phyloP scores from a whole-genome alignment of 2,329 filamentous ascomycete species.

The Fonsecaea pedrosoi region DNA sequence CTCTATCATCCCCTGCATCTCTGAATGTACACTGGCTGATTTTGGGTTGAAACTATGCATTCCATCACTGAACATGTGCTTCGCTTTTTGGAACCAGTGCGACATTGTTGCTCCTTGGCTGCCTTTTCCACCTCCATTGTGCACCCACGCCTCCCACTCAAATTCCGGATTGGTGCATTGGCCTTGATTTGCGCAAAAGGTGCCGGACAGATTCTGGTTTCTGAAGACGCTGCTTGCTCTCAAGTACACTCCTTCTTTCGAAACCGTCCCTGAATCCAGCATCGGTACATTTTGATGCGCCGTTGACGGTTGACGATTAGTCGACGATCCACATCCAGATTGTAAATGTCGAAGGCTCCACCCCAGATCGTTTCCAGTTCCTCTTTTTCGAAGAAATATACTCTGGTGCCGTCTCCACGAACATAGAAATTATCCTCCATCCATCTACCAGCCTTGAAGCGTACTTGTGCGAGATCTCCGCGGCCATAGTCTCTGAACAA shows the following conservation, averaged over 20 bases:
- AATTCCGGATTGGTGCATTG: constrained; percentile 3
- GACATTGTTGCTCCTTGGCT: not conserved
- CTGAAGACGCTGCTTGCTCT: not conserved
- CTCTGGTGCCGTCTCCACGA: constrained; percentile 89
- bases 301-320: constrained; percentile 90
- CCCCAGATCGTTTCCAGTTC: constrained; percentile 83
- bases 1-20: constrained; percentile 2
- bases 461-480: constrained; percentile 92
- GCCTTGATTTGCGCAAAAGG: not conserved
- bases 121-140: constrained; percentile 5
- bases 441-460: constrained; percentile 94
- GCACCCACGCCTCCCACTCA: not conserved
- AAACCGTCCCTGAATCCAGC: constrained; percentile 69
- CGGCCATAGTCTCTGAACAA: constrained; percentile 96
- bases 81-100: not conserved
- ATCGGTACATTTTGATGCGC: constrained; percentile 97
- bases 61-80: constrained; percentile 9
- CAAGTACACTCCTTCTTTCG: constrained; percentile 40
- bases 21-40: constrained; percentile 16
- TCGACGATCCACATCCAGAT: constrained; percentile 83
- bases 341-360: constrained; percentile 72
- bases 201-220: not conserved
- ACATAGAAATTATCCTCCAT: constrained; percentile 98
- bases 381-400: constrained; percentile 94
- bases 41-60: not conserved